Base-by-base conservation (phyloP, 2,329 filamentous ascomycete genomes). In the Teratosphaeria viscida region DNA sequence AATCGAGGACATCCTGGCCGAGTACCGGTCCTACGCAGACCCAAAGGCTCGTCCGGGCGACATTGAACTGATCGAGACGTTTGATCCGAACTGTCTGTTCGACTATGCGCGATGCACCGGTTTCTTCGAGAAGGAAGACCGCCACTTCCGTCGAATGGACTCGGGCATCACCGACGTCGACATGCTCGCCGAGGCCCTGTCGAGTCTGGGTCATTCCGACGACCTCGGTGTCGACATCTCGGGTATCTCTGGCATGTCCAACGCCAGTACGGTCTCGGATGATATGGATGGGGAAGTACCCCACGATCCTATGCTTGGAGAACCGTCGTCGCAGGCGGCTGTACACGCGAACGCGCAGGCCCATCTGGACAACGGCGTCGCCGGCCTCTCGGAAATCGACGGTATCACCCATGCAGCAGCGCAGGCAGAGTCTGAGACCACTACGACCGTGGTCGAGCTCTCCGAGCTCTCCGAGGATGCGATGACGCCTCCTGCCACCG, bases 11-110 rank as follows among this genome's bases (percentile, higher is more conserved):
- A 82, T 89, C 39, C 73, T 94, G 39, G 79, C 83, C 56, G 92
- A 96, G 73, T 96, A 95, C 76, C 78, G 80, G 63, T 76, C 77
- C 1, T 92, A 85, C 65, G 77, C 81, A 0, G 72, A 71, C 39
- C 74, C 75, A 0, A 83, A 83, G 61, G 74, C 77, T 16, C 77
- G 81, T 34, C 69, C 73, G 19, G 72, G 75, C 26, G 78, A 80
- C 61, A 73, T 78, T 57, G 68, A 70, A 1, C 76, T 78, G 66
- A 78, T 80, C 62, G 65, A 68, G 29, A 57, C 59, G 8, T 79
- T 78, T 65, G 74, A 79, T 61, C 70, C 76, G 43, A 72, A 73
- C 37, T 65, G 68, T 2, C 69, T 78, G 55, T 71, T 75, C 62
- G 59, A 62, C 8, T 70, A 65, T 52, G 67, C 66, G 2, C 63